Percentiles rank a stretch among this genome's conserved stretches.
These are phyloP conservation scores for Saccharomycopsis vini DNA, from an alignment of 805 yeast genomes.

Conservation along the genomic window DNA sequence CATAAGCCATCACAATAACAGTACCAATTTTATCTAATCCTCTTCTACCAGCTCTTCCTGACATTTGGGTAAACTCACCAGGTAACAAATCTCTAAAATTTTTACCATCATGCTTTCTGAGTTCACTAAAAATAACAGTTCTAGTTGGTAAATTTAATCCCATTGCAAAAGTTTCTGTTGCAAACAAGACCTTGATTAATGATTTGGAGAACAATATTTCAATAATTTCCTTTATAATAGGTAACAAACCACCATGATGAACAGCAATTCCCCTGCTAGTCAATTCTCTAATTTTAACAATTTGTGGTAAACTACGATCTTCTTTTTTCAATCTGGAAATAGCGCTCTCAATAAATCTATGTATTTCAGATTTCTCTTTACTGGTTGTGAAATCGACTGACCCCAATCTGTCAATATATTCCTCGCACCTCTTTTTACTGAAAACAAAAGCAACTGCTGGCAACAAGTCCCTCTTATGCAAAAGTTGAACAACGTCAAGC, in stretches of 20 bases:
- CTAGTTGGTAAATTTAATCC: slow-evolving; percentile 94
- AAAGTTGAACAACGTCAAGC: slow-evolving; percentile 59
- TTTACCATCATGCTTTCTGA: slow-evolving; percentile 86
- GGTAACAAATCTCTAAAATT: slow-evolving; percentile 75
- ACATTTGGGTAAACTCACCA: slow-evolving; percentile 98
- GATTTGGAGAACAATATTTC: slow-evolving; percentile 87
- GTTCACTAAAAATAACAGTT: slow-evolving; percentile 83
- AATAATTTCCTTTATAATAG: slow-evolving; percentile 87
- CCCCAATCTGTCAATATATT: slow-evolving; percentile 71
- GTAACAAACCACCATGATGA: slow-evolving; percentile 90
- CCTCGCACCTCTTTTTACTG: slow-evolving; percentile 89
- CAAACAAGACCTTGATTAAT: slow-evolving; percentile 82
- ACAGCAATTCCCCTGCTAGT: slow-evolving; percentile 88
- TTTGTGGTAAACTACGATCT: slow-evolving; percentile 90
- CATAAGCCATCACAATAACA: slow-evolving; percentile 83
- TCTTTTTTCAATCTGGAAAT: slow-evolving; percentile 81
- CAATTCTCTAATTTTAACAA: slow-evolving; percentile 70
- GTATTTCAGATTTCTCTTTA: slow-evolving; percentile 84
- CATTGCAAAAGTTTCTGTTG: slow-evolving; percentile 98
- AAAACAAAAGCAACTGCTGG: slow-evolving; percentile 94
- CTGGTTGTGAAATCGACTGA: slow-evolving; percentile 73
- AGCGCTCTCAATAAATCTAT: slow-evolving; percentile 87
- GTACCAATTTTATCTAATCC: slow-evolving; percentile 92
- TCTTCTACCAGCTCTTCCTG: slow-evolving; percentile 97
- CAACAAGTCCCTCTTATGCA: slow-evolving; percentile 58